Evolutionary conservation across 176 grass and related monocot genomes (phyloP).

Genomic region (Oryza punctata): DNA sequence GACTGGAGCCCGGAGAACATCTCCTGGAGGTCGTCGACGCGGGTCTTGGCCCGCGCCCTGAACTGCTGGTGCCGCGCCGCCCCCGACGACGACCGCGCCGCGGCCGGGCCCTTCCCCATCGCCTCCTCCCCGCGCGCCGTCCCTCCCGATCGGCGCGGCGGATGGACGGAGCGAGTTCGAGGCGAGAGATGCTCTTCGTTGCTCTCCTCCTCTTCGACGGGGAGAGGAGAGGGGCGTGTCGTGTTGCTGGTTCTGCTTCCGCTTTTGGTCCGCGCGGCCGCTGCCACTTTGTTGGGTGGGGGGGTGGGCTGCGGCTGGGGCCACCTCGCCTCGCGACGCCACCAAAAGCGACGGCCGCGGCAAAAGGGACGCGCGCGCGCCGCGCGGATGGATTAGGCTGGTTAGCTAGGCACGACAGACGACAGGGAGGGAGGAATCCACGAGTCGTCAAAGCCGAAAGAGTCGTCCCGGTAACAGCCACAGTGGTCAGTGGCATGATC

Average conservation of each 20-base stretch:
- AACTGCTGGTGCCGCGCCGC: conserved; percentile 72
- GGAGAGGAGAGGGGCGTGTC: conserved; percentile 27
- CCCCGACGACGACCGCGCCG: conserved; percentile 33
- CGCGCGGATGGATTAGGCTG: not conserved
- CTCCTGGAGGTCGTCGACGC: conserved; percentile 88
- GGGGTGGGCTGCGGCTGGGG: not conserved
- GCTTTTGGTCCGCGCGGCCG: conserved; percentile 29
- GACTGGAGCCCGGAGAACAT: conserved; percentile 91
- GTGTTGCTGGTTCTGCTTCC: not conserved
- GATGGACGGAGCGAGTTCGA: not conserved
- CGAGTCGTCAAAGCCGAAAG: not conserved
- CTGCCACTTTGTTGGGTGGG: conserved; percentile 46
- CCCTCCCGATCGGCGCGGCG: not conserved
- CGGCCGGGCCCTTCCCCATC: conserved; percentile 69
- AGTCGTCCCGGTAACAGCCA: not conserved
- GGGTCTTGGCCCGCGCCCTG: conserved; percentile 82
- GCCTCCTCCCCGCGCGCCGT: not conserved
- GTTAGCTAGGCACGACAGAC: not conserved
- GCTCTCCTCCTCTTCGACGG: not conserved
- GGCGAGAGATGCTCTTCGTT: not conserved
- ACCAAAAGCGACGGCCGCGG: conserved; percentile 61
- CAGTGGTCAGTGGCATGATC: too few species aligned
- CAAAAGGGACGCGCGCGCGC: conserved; percentile 32
- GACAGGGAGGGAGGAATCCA: not conserved
- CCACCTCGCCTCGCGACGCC: not conserved